Conservation (phyloP, 129 eudicot species). For the Helianthus annuus region HanXRQr2.0-SUNRISE NC_035435.2:32359912-32360411, state of each 20-base stretch:
- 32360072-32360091: constrained; percentile 92
- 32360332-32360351: constrained; percentile 77
- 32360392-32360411: constrained; percentile 55
- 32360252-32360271: constrained; percentile 76
- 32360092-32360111: constrained; percentile 90
- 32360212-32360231: constrained; percentile 81
- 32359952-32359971: constrained; percentile 94
- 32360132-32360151: constrained; percentile 54
- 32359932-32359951: constrained; percentile 89
- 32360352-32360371: constrained; percentile 64
- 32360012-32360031: constrained; percentile 22
- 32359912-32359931: constrained; percentile 80
- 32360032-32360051: constrained; percentile 8
- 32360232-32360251: constrained; percentile 80
- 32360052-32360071: constrained; percentile 76
- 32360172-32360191: constrained; percentile 58
- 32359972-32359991: constrained; percentile 75
- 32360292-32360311: constrained; percentile 78
- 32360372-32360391: constrained; percentile 67
- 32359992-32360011: constrained; percentile 49
- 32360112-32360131: constrained; percentile 88
- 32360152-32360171: constrained; percentile 52
- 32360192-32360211: constrained; percentile 88
- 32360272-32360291: constrained; percentile 74
- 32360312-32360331: constrained; percentile 68